Evolutionary conservation across 1,284 basidiomycete genomes (phyloP).

Genomic region (Trichosporon ovoides): DNA sequence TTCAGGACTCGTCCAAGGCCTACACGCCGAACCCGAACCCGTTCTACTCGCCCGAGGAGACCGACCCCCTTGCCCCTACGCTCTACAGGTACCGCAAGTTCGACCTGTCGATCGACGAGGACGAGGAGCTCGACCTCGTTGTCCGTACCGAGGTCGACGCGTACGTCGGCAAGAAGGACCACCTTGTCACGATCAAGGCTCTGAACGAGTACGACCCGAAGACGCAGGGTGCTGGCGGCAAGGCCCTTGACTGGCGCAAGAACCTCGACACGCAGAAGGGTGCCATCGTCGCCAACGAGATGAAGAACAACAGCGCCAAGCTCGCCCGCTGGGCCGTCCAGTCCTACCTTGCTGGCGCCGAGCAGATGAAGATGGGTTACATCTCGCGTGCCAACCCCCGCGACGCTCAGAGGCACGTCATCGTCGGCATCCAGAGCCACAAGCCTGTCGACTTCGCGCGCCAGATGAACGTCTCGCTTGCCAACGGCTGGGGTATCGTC

Average conservation of each 20-base stretch:
- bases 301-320: slow-evolving; percentile 99
- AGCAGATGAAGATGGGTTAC: slow-evolving; percentile 91
- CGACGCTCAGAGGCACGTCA: slow-evolving; percentile 91
- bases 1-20: slow-evolving; percentile 59
- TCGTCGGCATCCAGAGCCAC: slow-evolving; percentile 90
- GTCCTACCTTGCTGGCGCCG: slow-evolving; percentile 90
- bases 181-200: slow-evolving; percentile 82
- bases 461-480: slow-evolving; percentile 90
- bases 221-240: slow-evolving; percentile 59
- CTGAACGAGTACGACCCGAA: slow-evolving; percentile 97
- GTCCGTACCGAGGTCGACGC: slow-evolving; percentile 97
- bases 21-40: slow-evolving; percentile 78
- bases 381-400: slow-evolving; percentile 90
- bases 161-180: slow-evolving; percentile 59
- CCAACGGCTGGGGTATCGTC: slow-evolving; percentile 98
- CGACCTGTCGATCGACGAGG: slow-evolving; percentile 86
- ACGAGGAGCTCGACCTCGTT: slow-evolving; percentile 76
- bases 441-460: slow-evolving; percentile 90
- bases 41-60: slow-evolving; percentile 92
- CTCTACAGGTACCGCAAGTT: slow-evolving; percentile 96
- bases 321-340: slow-evolving; percentile 97
- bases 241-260: slow-evolving; percentile 90
- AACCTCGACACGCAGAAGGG: slow-evolving; percentile 95
- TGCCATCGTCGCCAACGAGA: slow-evolving; percentile 97
- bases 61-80: slow-evolving; percentile 88